Percentiles rank a stretch among this genome's conserved stretches.
Conservation (phyloP, 139 green algal species). For the Picochlorum sp. region DNA sequence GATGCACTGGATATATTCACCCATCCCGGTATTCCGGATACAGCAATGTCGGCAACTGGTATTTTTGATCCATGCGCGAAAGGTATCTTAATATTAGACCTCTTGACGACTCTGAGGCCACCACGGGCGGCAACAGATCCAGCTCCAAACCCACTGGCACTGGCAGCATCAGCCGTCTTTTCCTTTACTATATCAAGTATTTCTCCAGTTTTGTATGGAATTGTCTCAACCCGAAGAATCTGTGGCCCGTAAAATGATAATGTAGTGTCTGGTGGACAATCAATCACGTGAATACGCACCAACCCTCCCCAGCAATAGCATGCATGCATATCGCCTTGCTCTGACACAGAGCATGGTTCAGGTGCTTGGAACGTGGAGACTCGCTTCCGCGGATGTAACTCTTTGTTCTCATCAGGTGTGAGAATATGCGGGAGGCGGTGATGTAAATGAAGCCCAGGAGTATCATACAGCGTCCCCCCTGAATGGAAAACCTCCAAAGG, state of each 20-base stretch:
- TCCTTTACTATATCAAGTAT: background rate
- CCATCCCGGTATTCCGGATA: conserved; percentile 59
- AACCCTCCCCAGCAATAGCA: conserved; percentile 68
- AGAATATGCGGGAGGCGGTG: conserved; percentile 86
- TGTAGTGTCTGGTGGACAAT: conserved; percentile 26
- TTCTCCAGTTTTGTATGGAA: background rate
- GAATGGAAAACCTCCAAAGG: conserved; percentile 67
- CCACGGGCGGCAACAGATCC: conserved; percentile 44
- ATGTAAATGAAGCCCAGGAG: conserved; percentile 86
- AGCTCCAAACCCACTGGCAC: conserved; percentile 21
- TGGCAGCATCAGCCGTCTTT: background rate
- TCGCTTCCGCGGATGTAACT: conserved; percentile 60
- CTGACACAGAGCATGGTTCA: conserved; percentile 15
- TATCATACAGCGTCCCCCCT: conserved; percentile 75
- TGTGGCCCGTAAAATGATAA: conserved; percentile 60
- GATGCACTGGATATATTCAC: conserved; percentile 18
- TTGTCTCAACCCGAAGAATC: conserved; percentile 25
- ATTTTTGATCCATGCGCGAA: conserved; percentile 41
- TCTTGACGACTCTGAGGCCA: conserved; percentile 18
- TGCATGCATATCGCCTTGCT: background rate
- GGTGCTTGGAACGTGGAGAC: conserved; percentile 49
- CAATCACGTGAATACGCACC: conserved; percentile 60
- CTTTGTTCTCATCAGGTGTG: conserved; percentile 57
- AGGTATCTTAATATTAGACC: conserved; percentile 61
- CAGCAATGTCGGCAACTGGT: background rate